These are phyloP conservation scores for Abortiporus biennis DNA, from an alignment of 1,284 basidiomycete species.

Conservation along the genomic window DNA sequence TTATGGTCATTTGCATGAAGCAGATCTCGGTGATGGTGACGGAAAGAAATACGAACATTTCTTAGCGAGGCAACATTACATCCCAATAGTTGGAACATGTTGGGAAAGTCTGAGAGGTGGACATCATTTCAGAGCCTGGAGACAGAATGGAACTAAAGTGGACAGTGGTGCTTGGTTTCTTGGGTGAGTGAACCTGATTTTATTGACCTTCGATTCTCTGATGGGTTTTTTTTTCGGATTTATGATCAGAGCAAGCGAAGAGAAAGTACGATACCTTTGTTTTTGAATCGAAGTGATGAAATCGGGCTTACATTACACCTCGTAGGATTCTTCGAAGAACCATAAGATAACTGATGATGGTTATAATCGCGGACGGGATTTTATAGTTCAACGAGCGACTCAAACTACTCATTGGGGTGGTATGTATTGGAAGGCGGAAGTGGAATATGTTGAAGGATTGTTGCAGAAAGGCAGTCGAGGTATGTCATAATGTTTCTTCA, in stretches of 20 bases:
- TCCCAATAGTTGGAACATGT: conserved; percentile 38
- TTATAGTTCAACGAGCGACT: conserved; percentile 59
- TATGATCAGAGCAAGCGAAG: conserved; percentile 57
- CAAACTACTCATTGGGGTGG: conserved; percentile 54
- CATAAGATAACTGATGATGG: conserved; percentile 72
- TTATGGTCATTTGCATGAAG: conserved; percentile 36
- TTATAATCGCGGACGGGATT: conserved; percentile 74
- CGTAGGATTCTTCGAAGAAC: conserved; percentile 53
- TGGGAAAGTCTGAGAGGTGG: conserved; percentile 44
- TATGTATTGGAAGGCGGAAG: conserved; percentile 64
- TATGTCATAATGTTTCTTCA: conserved; percentile 23
- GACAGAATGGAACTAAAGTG: conserved; percentile 37
- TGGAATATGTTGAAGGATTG: conserved; percentile 67
- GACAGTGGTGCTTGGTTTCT: conserved; percentile 42
- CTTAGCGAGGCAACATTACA: conserved; percentile 37
- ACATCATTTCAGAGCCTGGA: conserved; percentile 43
- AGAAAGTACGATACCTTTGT: conserved; percentile 55
- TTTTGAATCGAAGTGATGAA: conserved; percentile 1
- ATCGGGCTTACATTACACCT: conserved; percentile 1
- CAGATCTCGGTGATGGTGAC: conserved; percentile 40
- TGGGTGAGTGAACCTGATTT: conserved; percentile 24
- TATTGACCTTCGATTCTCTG: background rate
- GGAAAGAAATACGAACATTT: conserved; percentile 34
- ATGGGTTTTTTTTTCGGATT: background rate
- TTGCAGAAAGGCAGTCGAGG: conserved; percentile 60